phyloP scores from a whole-genome alignment of 2,329 filamentous ascomycete genomes.

The Chaetomium strumarium region DNA sequence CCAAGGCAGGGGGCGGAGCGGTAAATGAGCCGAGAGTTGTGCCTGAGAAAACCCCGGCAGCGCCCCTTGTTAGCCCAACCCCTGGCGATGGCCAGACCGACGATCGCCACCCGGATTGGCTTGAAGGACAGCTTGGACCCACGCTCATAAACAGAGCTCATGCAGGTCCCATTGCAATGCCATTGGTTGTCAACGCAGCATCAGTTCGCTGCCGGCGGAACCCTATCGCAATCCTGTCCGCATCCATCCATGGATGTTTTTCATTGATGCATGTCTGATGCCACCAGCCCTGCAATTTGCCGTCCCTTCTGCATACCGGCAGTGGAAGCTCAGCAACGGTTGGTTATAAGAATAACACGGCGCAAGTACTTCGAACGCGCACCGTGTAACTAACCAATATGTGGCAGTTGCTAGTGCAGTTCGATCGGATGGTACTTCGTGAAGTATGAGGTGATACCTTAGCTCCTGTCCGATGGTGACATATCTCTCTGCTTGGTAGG shows the following conservation, averaged over 20 bases:
- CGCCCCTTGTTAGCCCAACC: background rate
- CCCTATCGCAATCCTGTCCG: background rate
- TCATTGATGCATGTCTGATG: background rate
- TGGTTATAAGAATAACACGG: too few species aligned
- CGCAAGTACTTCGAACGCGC: too few species aligned
- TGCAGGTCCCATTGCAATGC: conserved; percentile 15
- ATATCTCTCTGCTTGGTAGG: too few species aligned
- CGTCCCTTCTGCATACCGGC: too few species aligned
- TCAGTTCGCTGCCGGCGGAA: background rate
- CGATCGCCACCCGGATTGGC: conserved; percentile 3
- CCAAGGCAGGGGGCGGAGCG: conserved; percentile 7
- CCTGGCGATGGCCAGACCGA: conserved; percentile 11
- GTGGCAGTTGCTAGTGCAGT: too few species aligned
- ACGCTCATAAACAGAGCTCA: conserved; percentile 6
- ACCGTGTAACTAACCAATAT: too few species aligned
- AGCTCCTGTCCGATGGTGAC: too few species aligned
- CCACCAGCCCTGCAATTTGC: too few species aligned
- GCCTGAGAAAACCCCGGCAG: conserved; percentile 9
- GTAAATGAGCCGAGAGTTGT: conserved; percentile 17
- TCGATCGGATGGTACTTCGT: too few species aligned
- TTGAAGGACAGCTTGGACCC: conserved; percentile 9
- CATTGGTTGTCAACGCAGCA: conserved; percentile 9
- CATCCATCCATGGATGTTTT: background rate
- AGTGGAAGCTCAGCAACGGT: too few species aligned
- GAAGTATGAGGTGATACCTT: too few species aligned